Base-by-base conservation (phyloP, 768 basidiomycete genomes). In the Psilocybe cubensis region DNA sequence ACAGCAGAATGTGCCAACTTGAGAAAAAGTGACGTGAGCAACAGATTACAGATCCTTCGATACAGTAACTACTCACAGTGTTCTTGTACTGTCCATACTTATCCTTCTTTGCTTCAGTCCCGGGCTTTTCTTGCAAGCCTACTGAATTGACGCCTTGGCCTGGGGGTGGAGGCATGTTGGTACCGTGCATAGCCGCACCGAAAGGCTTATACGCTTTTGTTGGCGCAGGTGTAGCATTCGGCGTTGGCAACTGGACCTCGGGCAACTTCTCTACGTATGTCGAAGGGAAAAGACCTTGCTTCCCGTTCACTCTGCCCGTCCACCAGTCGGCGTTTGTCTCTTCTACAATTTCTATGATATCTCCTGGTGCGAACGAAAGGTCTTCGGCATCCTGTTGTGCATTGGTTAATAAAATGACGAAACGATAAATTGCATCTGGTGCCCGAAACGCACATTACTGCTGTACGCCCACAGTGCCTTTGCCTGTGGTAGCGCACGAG, bases 241-340 rank as follows among this genome's bases (percentile, higher is more conserved):
- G 49, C 1, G 58, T 65, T n/a, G 68, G 60, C 31, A 70, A 61
- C 18, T 71, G 60, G 18, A 55, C 50, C 45, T 29, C 73, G 49
- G 73, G 60, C 51, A 78, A 63, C 64, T 82, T 86, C 73, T 91
- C 85, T 38, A 92, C 89, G 52, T 91, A 83, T 60, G 83, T 84
- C 11, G 88, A 81, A 0, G 93, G 94, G 77, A 95, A 92, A 33
- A 94, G 79, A 3, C 88, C 93, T 53, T 87, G 81, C 56, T 74
- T 79, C 23, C 86, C 87, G 29, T 86, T 80, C 54, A 80, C 64
- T 58, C 71, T 78, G 24, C 94, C 93, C 7, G 81, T 83, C 92
- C 92, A 96, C 94, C 94, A 95, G 69, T 95, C 94, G 3, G 77
- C 77, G 56, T 94, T 93, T 43, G 85, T 89, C 68, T 94, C 91